phyloP scores from a whole-genome alignment of 2,329 filamentous ascomycete species.

The Aspergillus sclerotialis region DNA sequence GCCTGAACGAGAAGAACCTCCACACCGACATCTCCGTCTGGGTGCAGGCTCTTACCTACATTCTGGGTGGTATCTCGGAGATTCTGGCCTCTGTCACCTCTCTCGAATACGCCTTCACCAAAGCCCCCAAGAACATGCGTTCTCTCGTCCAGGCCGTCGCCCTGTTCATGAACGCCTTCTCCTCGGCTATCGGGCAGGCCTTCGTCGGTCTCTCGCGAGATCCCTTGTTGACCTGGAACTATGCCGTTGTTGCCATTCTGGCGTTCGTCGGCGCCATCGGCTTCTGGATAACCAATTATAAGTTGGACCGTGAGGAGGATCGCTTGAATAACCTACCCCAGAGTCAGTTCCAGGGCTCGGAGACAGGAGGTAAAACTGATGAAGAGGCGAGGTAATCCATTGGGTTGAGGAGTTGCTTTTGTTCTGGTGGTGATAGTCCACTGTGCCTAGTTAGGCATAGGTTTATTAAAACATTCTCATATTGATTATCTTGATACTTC shows the following conservation, averaged over 20 bases:
- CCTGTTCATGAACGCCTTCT: constrained; percentile 64
- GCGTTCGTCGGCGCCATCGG: constrained; percentile 54
- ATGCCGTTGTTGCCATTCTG: constrained; percentile 56
- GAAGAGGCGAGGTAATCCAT: neutral
- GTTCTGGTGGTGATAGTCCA: too few species aligned
- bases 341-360: constrained; percentile 10
- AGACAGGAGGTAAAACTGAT: neutral
- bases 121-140: constrained; percentile 73
- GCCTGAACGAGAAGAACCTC: constrained; percentile 35
- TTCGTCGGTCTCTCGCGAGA: constrained; percentile 56
- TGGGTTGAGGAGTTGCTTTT: too few species aligned
- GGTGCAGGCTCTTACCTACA: constrained; percentile 43
- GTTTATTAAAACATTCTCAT: too few species aligned
- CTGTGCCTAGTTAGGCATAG: too few species aligned
- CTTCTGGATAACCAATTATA: constrained; percentile 63
- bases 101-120: constrained; percentile 70
- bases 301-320: constrained; percentile 63
- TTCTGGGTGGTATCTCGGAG: constrained; percentile 51
- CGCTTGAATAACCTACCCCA: constrained; percentile 47
- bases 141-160: constrained; percentile 64
- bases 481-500: too few species aligned
- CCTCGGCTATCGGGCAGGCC: constrained; percentile 63
- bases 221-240: constrained; percentile 66
- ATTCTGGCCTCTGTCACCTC: constrained; percentile 55
- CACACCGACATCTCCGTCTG: constrained; percentile 59